Conservation (phyloP, 23 red algal species). For the Gracilariopsis chorda region DNA sequence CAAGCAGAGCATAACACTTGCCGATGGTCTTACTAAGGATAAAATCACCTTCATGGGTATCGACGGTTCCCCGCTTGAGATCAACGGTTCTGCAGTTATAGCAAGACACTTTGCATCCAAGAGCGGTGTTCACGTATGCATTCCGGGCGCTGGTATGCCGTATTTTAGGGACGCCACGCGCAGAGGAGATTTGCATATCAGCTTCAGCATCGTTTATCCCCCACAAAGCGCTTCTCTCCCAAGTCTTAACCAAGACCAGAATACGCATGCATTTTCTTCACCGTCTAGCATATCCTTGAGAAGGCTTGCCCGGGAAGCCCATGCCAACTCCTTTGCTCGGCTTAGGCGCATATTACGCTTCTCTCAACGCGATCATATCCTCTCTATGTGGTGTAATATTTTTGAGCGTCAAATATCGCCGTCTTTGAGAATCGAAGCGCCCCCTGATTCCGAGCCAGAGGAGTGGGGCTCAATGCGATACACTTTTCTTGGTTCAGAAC, state of each 20-base stretch:
- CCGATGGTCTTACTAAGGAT: not conserved
- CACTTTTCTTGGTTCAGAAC: too few relatives aligned
- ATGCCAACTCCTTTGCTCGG: not conserved
- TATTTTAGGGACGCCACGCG: not conserved
- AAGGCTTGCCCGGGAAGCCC: not conserved
- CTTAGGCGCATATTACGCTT: not conserved
- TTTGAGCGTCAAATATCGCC: not conserved
- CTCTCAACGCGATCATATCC: not conserved
- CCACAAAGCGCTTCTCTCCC: not conserved
- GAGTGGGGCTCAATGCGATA: too few relatives aligned
- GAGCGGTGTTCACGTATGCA: not conserved
- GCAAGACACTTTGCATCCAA: not conserved
- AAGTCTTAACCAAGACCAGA: not conserved
- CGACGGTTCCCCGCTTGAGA: not conserved
- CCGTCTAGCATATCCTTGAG: too few relatives aligned
- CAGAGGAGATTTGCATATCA: not conserved
- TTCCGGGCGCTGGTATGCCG: not conserved
- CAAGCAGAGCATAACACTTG: not conserved
- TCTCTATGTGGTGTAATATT: not conserved
- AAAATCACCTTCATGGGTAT: not conserved
- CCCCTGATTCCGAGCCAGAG: too few relatives aligned
- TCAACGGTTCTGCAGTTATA: not conserved
- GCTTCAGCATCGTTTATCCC: not conserved
- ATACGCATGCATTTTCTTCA: too few relatives aligned
- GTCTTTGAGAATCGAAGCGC: not conserved